phyloP scores from a whole-genome alignment of 257 asterid species.

The Penstemon eatonii region DNA sequence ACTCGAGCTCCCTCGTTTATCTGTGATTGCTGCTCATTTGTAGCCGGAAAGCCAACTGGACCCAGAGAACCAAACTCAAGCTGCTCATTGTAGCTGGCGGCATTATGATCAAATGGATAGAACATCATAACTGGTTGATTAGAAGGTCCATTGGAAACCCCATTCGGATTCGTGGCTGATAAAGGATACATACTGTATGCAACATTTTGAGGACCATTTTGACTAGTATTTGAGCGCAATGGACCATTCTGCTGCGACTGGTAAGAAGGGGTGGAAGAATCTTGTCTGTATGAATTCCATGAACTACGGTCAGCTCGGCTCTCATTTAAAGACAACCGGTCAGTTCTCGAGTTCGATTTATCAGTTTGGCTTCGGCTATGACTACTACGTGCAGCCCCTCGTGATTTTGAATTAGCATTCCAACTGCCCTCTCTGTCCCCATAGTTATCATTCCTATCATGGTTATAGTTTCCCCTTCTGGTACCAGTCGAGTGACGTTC shows the following conservation, averaged over 20 bases:
- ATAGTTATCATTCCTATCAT: conserved; percentile 63
- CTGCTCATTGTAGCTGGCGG: conserved; percentile 61
- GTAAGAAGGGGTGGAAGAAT: conserved; percentile 45
- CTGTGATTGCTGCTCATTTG: conserved; percentile 65
- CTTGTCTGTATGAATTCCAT: conserved; percentile 55
- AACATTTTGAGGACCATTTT: conserved; percentile 52
- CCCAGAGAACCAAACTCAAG: conserved; percentile 88
- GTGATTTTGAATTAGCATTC: conserved; percentile 63
- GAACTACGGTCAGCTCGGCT: conserved; percentile 57
- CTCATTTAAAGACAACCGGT: conserved; percentile 55
- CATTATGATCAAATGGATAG: conserved; percentile 73
- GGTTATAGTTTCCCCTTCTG: conserved; percentile 75
- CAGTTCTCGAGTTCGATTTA: conserved; percentile 61
- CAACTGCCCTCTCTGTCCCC: conserved; percentile 81
- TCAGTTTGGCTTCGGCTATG: conserved; percentile 71
- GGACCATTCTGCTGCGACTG: conserved; percentile 77
- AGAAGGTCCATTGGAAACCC: conserved; percentile 64
- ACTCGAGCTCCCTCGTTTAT: conserved; percentile 53
- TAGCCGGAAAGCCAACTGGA: conserved; percentile 60
- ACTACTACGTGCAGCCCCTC: conserved; percentile 58
- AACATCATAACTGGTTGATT: conserved; percentile 64
- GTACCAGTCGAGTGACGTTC: conserved; percentile 68
- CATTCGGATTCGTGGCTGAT: conserved; percentile 50
- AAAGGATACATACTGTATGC: conserved; percentile 64
- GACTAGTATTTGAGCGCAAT: conserved; percentile 49